Conservation (phyloP, 2,329 filamentous ascomycete species). For the Chalaropsis thielavioides region DNA sequence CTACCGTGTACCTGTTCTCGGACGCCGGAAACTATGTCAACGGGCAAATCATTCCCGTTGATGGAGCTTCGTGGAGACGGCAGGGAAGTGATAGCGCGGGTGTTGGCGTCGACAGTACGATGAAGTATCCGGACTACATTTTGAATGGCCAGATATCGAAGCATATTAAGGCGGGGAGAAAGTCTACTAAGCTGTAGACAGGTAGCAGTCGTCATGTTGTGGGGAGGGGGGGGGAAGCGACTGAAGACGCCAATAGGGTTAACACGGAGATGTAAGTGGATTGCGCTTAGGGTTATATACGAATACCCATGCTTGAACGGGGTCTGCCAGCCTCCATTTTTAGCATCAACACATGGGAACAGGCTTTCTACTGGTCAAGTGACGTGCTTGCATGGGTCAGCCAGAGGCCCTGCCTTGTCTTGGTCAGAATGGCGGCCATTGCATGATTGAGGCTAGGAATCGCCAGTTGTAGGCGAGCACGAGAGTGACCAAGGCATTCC, state of each 20-base stretch:
- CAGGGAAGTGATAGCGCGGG: constrained; percentile 28
- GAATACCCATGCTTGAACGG: not conserved
- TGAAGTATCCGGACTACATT: constrained; percentile 40
- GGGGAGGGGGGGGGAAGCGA: too few species aligned
- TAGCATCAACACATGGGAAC: not conserved
- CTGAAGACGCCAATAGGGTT: not conserved
- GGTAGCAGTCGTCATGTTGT: not conserved
- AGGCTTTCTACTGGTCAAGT: not conserved
- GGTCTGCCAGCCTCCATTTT: not conserved
- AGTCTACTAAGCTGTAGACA: constrained; percentile 29
- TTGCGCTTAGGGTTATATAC: not conserved
- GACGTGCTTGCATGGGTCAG: constrained; percentile 1
- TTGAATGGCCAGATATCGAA: constrained; percentile 26
- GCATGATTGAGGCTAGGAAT: not conserved
- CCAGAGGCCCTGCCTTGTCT: not conserved
- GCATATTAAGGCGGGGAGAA: constrained; percentile 25
- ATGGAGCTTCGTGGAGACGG: constrained; percentile 44
- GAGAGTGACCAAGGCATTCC: not conserved
- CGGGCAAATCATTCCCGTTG: constrained; percentile 64
- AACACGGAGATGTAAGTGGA: too few species aligned
- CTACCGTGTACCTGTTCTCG: constrained; percentile 77
- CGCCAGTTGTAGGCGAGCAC: not conserved
- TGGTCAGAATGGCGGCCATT: not conserved
- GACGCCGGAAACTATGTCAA: constrained; percentile 78
- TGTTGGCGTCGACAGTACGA: constrained; percentile 34